Percentiles rank a stretch among this genome's conserved stretches.
Evolutionary conservation across 2,329 filamentous ascomycete species (phyloP).

Genomic region (Blastomyces emzantsi): DNA sequence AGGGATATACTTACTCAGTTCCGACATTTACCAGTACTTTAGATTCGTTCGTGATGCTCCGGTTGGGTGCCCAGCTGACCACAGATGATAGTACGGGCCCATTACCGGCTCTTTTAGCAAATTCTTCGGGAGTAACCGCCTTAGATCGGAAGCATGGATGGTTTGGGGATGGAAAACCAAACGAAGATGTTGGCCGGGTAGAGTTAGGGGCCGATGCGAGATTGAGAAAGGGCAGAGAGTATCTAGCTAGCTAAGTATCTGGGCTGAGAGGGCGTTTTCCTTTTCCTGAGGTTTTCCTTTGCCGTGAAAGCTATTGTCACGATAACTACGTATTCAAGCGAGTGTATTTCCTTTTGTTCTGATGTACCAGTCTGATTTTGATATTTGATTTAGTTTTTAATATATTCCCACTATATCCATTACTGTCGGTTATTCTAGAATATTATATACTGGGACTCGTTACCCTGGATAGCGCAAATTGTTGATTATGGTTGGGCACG

Average conservation of each 20-base stretch:
- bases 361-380: no score
- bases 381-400: not conserved
- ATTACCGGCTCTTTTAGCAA: not conserved
- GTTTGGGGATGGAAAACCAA: not conserved
- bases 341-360: not conserved
- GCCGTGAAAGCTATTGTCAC: not conserved
- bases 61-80: constrained; percentile 11
- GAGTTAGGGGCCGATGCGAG: not conserved
- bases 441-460: not conserved
- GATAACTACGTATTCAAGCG: not conserved
- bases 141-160: not conserved
- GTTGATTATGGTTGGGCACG: not conserved
- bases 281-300: not conserved
- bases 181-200: not conserved
- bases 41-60: constrained; percentile 14
- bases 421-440: not conserved
- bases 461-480: no score
- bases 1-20: constrained; percentile 4
- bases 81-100: not conserved
- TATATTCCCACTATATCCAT: not conserved
- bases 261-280: not conserved
- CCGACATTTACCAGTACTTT: constrained; percentile 12
- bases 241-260: not conserved
- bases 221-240: not conserved
- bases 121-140: no score